Percentiles rank a stretch among this genome's conserved stretches.
These are phyloP conservation scores for Ilyonectria mors-panacis DNA, from an alignment of 2,329 filamentous ascomycete genomes.

Conservation along the genomic window DNA sequence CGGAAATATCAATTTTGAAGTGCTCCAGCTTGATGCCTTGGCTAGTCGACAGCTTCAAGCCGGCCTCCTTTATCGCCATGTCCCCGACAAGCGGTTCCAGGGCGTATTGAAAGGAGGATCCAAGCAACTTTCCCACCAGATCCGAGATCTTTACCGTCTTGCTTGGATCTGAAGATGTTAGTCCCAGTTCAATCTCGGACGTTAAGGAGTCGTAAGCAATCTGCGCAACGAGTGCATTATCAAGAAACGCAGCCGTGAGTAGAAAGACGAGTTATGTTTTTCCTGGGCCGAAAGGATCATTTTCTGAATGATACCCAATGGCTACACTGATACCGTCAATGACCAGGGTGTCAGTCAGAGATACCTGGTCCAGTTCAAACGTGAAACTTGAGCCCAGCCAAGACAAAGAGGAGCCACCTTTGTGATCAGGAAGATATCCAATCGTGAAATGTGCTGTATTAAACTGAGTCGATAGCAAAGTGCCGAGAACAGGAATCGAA, in stretches of 20 bases:
- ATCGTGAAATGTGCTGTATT: neutral
- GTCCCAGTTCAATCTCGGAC: neutral
- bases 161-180: neutral
- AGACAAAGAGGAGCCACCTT: neutral
- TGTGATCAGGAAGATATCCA: neutral
- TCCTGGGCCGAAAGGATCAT: slow-evolving; percentile 7
- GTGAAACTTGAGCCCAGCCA: slow-evolving; percentile 6
- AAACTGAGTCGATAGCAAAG: slow-evolving; percentile 1
- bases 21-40: neutral
- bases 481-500: neutral
- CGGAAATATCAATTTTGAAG: neutral
- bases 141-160: slow-evolving; percentile 4
- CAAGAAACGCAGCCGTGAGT: neutral
- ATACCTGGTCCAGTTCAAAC: neutral
- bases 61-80: neutral
- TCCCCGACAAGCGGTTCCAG: neutral
- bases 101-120: slow-evolving; percentile 10
- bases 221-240: neutral
- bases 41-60: neutral
- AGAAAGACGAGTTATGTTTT: slow-evolving; percentile 2
- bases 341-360: neutral
- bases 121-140: neutral
- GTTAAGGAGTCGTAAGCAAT: neutral
- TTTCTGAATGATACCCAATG: slow-evolving; percentile 2
- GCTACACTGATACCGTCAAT: neutral